Percentiles rank a stretch among this genome's conserved stretches.
phyloP scores from a whole-genome alignment of 805 yeast genomes.

The Jamesozyma spencerorum region DNA sequence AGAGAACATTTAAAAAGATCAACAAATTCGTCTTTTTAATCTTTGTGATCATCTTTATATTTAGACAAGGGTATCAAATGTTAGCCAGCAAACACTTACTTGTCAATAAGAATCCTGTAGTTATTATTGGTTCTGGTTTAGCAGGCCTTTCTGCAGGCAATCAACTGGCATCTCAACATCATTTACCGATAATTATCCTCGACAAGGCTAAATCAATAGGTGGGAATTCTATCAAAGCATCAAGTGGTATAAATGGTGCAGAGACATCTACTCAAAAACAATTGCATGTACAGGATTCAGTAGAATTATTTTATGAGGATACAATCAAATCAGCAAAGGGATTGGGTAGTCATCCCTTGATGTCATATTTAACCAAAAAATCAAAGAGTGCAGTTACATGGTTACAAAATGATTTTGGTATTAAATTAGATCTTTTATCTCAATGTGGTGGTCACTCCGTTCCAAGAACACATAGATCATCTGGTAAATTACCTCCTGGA shows the following conservation, averaged over 20 bases:
- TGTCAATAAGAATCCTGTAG: conserved; percentile 23
- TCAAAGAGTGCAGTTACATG: conserved; percentile 64
- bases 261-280: conserved; percentile 50
- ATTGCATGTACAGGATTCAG: conserved; percentile 45
- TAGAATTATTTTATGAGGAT: conserved; percentile 53
- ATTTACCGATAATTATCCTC: conserved; percentile 36
- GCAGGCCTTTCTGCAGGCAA: conserved; percentile 45
- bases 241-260: conserved; percentile 63
- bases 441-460: conserved; percentile 76
- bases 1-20: background rate
- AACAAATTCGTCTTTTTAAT: background rate
- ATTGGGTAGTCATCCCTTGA: conserved; percentile 50
- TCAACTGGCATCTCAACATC: conserved; percentile 30
- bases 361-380: conserved; percentile 48
- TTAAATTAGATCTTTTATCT: conserved; percentile 60
- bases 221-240: conserved; percentile 54
- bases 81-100: background rate
- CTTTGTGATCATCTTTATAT: background rate
- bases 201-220: conserved; percentile 45
- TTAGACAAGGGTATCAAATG: conserved; percentile 1
- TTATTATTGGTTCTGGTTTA: conserved; percentile 48
- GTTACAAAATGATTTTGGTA: conserved; percentile 54
- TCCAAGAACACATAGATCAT: conserved; percentile 75
- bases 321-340: conserved; percentile 58
- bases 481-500: conserved; percentile 49